phyloP scores from a whole-genome alignment of 176 grass and related monocot genomes.

The Areca catechu region DNA sequence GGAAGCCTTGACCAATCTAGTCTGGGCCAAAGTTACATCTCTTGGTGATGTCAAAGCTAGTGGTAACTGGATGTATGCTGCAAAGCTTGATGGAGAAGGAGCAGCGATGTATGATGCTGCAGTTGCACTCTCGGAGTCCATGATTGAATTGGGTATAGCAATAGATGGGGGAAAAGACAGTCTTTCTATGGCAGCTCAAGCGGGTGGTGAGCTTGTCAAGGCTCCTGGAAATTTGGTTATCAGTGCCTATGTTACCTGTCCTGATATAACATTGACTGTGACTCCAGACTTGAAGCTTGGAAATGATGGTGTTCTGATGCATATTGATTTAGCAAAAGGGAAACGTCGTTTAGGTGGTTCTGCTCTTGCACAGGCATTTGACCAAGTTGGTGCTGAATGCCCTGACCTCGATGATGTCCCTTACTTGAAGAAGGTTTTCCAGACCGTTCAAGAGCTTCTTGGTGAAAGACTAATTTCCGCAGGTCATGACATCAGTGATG shows the following conservation, averaged over 20 bases:
- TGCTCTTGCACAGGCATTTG: conserved; percentile 79
- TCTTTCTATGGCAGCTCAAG: conserved; percentile 92
- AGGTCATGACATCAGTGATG: conserved; percentile 88
- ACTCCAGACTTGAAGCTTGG: conserved; percentile 88
- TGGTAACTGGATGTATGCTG: conserved; percentile 96
- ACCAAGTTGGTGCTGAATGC: conserved; percentile 80
- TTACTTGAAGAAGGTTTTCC: conserved; percentile 65
- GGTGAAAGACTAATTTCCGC: conserved; percentile 58
- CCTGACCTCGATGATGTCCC: conserved; percentile 72
- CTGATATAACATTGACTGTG: conserved; percentile 83
- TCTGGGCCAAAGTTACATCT: conserved; percentile 83
- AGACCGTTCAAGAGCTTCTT: conserved; percentile 61
- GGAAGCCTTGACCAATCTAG: conserved; percentile 88
- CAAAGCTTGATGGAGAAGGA: conserved; percentile 85
- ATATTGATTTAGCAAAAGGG: conserved; percentile 79
- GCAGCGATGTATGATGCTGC: conserved; percentile 86
- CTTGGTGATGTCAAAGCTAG: conserved; percentile 78
- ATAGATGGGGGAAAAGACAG: conserved; percentile 92
- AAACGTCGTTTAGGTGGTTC: conserved; percentile 58
- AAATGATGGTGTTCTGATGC: conserved; percentile 58
- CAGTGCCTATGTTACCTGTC: conserved; percentile 79
- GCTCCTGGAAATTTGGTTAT: conserved; percentile 90
- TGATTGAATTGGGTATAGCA: conserved; percentile 87
- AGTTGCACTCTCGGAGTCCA: conserved; percentile 62
- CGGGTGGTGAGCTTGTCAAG: conserved; percentile 66